Conservation (phyloP, 257 asterid species). For the Lavandula angustifolia region DNA sequence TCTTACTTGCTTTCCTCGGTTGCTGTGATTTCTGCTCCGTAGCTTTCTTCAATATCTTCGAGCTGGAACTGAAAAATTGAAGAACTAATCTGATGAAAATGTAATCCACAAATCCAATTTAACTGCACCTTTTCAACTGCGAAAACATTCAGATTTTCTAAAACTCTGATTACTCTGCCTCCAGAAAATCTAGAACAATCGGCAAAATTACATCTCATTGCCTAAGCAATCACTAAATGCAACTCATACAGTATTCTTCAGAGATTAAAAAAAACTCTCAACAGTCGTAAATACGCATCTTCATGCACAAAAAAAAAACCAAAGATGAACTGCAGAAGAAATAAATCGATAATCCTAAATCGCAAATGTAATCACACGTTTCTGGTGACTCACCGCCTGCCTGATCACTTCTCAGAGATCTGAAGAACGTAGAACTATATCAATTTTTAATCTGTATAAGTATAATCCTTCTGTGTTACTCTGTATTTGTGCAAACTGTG, state of each 20-base stretch:
- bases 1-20: neutral
- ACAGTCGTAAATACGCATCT: conserved; percentile 1
- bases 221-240: neutral
- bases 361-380: conserved; percentile 10
- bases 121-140: too few relatives aligned
- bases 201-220: neutral
- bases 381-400: conserved; percentile 33
- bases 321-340: neutral
- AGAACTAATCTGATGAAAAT: neutral
- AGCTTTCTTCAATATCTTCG: conserved; percentile 8
- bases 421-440: neutral
- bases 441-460: neutral
- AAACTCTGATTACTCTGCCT: neutral
- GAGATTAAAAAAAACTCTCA: neutral
- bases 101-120: neutral
- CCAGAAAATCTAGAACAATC: neutral
- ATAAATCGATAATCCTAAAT: neutral
- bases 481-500: neutral
- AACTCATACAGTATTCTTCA: neutral
- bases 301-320: conserved; percentile 24
- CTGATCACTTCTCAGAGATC: conserved; percentile 5
- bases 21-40: neutral
- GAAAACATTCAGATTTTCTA: neutral
- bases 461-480: neutral
- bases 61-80: conserved; percentile 1